A percentile compares a stretch with the other conserved stretches of the same genome.
Evolutionary conservation across 805 yeast species (phyloP).

Genomic region (Vanderwaltozyma yarrowii): DNA sequence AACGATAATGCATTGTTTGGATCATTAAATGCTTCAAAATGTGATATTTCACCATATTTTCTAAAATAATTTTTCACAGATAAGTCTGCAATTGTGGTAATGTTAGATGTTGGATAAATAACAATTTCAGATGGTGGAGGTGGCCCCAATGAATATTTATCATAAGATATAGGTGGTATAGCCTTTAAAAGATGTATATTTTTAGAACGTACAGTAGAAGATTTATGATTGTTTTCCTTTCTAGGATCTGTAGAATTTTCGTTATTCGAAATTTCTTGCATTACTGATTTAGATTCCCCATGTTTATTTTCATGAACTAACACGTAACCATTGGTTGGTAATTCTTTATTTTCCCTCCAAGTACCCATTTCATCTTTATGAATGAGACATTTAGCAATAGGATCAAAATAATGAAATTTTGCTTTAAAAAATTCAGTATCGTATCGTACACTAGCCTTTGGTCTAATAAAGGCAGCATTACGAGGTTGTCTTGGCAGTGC

Average conservation of each 20-base stretch:
- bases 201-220: constrained; percentile 9
- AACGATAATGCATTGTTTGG: constrained; percentile 70
- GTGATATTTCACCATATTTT: constrained; percentile 53
- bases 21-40: constrained; percentile 51
- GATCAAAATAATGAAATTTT: constrained; percentile 26
- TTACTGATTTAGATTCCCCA: constrained; percentile 10
- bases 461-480: constrained; percentile 7
- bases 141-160: constrained; percentile 63
- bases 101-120: constrained; percentile 40
- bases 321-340: constrained; percentile 21
- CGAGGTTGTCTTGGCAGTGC: not conserved
- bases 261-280: constrained; percentile 14
- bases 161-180: constrained; percentile 37
- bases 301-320: constrained; percentile 9
- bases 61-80: constrained; percentile 42
- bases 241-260: constrained; percentile 22
- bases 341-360: constrained; percentile 13
- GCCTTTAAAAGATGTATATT: constrained; percentile 8
- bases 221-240: not conserved
- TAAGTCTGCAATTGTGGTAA: constrained; percentile 6
- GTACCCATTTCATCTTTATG: constrained; percentile 16
- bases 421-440: constrained; percentile 12
- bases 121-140: constrained; percentile 63
- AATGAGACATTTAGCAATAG: constrained; percentile 10
- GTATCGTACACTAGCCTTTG: constrained; percentile 16